Conservation (phyloP, 768 basidiomycete species). For the Boletus rufocinnamomeus region DNA sequence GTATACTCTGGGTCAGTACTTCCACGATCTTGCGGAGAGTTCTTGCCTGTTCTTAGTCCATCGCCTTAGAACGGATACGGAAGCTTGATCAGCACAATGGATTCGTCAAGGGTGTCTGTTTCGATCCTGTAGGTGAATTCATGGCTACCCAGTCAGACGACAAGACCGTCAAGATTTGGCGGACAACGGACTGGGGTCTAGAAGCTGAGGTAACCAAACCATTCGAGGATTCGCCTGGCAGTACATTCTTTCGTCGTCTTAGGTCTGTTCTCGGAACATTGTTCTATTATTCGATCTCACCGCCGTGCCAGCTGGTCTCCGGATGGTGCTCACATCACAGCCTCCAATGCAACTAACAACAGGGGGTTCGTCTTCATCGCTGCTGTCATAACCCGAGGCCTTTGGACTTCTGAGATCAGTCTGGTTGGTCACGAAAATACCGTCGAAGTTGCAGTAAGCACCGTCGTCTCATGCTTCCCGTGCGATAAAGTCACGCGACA, state of each 20-base stretch:
- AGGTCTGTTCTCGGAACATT: slow-evolving; percentile 50
- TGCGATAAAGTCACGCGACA: slow-evolving; percentile 8
- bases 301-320: slow-evolving; percentile 82
- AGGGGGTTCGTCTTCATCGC: slow-evolving; percentile 97
- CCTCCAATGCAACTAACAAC: slow-evolving; percentile 96
- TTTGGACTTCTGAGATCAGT: slow-evolving; percentile 91
- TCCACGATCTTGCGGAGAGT: neutral
- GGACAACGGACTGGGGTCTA: slow-evolving; percentile 87
- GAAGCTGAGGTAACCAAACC: slow-evolving; percentile 87
- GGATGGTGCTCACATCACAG: slow-evolving; percentile 97
- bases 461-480: neutral
- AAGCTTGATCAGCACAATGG: slow-evolving; percentile 90
- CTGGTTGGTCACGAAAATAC: slow-evolving; percentile 98
- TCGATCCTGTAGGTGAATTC: slow-evolving; percentile 98
- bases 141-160: slow-evolving; percentile 99
- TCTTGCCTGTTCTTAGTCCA: neutral
- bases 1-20: slow-evolving; percentile 73
- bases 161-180: slow-evolving; percentile 95
- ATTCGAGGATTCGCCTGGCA: slow-evolving; percentile 91
- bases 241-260: slow-evolving; percentile 89
- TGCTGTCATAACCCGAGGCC: slow-evolving; percentile 86
- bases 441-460: slow-evolving; percentile 86
- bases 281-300: neutral
- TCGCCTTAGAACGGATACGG: slow-evolving; percentile 65
- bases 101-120: slow-evolving; percentile 98